These are phyloP conservation scores for Lupinus albus DNA, from an alignment of 306 rosid species.

Conservation along the genomic window DNA sequence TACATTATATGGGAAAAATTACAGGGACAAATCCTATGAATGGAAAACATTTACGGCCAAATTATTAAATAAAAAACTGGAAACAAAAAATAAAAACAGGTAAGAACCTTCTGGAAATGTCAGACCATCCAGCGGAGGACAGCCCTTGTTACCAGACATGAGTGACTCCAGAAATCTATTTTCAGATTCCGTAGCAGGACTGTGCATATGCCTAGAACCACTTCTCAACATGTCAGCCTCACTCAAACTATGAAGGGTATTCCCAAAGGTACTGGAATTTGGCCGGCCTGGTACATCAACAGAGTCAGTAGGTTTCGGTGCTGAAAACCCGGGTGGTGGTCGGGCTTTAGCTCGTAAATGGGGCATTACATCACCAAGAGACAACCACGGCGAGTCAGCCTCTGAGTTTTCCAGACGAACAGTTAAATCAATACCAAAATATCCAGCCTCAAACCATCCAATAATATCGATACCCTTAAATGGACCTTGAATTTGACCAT, in stretches of 20 bases:
- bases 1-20: neutral
- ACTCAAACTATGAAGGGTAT: constrained; percentile 55
- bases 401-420: constrained; percentile 64
- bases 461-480: constrained; percentile 88
- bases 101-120: constrained; percentile 77
- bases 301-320: constrained; percentile 63
- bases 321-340: constrained; percentile 94
- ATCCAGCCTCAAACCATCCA: constrained; percentile 96
- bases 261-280: constrained; percentile 54
- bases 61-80: neutral
- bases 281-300: constrained; percentile 52
- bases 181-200: constrained; percentile 71
- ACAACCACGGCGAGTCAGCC: constrained; percentile 62
- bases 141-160: constrained; percentile 71
- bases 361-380: constrained; percentile 99
- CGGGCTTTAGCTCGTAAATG: constrained; percentile 92
- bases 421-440: constrained; percentile 90
- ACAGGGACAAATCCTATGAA: neutral
- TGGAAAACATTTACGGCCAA: constrained; percentile 2
- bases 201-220: constrained; percentile 65
- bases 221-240: constrained; percentile 65
- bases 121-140: constrained; percentile 60
- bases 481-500: constrained; percentile 89
- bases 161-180: constrained; percentile 88
- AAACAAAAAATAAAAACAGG: constrained; percentile 8